Percentiles rank a stretch among this genome's conserved stretches.
Conservation (phyloP, 352 stramenopile genomes). For the Blastocystis sp. region DNA sequence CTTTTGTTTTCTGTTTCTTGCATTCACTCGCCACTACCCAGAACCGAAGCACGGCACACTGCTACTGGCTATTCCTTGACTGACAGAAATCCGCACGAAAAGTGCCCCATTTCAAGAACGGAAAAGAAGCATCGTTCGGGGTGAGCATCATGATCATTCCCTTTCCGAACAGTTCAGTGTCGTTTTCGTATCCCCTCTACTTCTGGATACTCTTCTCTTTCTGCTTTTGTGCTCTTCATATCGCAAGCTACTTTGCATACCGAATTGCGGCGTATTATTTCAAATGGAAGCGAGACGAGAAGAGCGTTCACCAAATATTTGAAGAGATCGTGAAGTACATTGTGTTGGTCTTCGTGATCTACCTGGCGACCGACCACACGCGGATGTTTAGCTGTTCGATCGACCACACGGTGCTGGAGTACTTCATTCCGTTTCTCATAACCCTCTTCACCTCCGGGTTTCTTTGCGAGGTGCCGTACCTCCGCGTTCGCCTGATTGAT, state of each 20-base stretch:
- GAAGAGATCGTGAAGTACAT: conserved; percentile 19
- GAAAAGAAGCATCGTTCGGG: too few species aligned
- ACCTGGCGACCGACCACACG: conserved; percentile 10
- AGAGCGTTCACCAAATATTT: conserved; percentile 20
- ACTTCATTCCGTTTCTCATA: conserved; percentile 56
- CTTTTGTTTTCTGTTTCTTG: too few species aligned
- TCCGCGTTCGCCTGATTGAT: conserved; percentile 53
- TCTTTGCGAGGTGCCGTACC: conserved; percentile 16
- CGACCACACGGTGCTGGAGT: conserved; percentile 25
- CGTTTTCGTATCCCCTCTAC: background rate
- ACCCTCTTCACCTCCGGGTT: conserved; percentile 46
- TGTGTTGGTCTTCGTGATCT: conserved; percentile 5
- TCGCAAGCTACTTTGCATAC: conserved; percentile 18
- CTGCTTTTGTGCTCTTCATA: conserved; percentile 15
- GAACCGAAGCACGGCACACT: too few species aligned
- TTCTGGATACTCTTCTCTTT: background rate
- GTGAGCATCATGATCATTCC: background rate
- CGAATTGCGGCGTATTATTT: conserved; percentile 27
- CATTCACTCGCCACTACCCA: too few species aligned
- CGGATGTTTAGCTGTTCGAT: conserved; percentile 11
- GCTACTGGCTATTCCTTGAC: too few species aligned
- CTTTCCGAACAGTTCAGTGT: background rate
- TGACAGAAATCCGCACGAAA: too few species aligned
- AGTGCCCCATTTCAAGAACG: too few species aligned
- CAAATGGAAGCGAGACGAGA: conserved; percentile 40